phyloP scores from a whole-genome alignment of 148 eudicot species.

The Vaccinium corymbosum region DNA sequence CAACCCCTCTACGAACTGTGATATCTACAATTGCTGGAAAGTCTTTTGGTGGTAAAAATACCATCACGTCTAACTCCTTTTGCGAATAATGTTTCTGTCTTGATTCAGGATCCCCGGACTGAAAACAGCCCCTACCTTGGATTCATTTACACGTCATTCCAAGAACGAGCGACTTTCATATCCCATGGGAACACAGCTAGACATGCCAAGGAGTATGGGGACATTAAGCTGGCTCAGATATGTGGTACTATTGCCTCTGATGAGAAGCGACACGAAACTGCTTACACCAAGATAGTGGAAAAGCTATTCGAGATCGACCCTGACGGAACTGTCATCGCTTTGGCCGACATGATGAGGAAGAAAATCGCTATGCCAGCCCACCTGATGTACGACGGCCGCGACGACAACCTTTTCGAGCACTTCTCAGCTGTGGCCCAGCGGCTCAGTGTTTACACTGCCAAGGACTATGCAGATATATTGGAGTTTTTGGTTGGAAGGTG shows the following conservation, averaged over 20 bases:
- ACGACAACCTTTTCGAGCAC: conserved; percentile 25
- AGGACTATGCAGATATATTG: conserved; percentile 30
- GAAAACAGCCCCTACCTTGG: conserved; percentile 31
- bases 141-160: conserved; percentile 30
- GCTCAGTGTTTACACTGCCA: conserved; percentile 26
- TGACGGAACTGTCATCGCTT: conserved; percentile 19
- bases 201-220: conserved; percentile 25
- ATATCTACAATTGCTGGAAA: neutral
- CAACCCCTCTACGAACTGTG: too few species aligned
- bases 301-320: conserved; percentile 28
- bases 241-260: conserved; percentile 28
- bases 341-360: conserved; percentile 30
- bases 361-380: conserved; percentile 29
- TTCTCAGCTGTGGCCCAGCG: conserved; percentile 25
- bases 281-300: conserved; percentile 29
- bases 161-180: conserved; percentile 28
- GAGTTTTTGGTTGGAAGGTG: conserved; percentile 26
- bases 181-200: conserved; percentile 31
- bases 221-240: conserved; percentile 22
- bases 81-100: neutral
- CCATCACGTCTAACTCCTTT: neutral
- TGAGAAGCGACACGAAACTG: conserved; percentile 31
- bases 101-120: conserved; percentile 24
- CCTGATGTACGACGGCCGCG: conserved; percentile 27
- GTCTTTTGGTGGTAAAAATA: neutral